Conservation (phyloP, 345 rosid genomes). For the Dimocarpus longan region DNA sequence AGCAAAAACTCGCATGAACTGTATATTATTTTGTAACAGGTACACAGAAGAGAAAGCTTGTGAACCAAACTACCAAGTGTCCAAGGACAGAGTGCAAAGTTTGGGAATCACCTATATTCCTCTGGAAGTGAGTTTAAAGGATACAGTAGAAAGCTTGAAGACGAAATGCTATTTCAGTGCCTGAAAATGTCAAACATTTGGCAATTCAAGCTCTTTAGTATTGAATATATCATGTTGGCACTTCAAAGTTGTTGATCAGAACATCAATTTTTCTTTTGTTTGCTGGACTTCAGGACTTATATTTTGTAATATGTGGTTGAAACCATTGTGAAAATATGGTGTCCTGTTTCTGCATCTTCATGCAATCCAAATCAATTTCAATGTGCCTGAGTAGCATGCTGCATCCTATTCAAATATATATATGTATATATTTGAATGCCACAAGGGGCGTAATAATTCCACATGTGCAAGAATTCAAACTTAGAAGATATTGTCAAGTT, state of each 20-base stretch:
- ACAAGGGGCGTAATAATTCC: too few species aligned
- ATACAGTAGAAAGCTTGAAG: slow-evolving; percentile 88
- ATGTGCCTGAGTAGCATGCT: too few species aligned
- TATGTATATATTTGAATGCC: too few species aligned
- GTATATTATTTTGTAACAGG: slow-evolving; percentile 33
- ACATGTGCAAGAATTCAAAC: too few species aligned
- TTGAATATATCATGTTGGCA: slow-evolving; percentile 5
- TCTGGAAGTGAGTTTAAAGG: slow-evolving; percentile 16
- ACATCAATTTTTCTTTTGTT: not conserved
- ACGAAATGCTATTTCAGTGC: slow-evolving; percentile 61
- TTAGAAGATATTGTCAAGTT: too few species aligned
- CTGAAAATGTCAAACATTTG: not conserved
- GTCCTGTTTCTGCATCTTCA: too few species aligned
- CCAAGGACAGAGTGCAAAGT: slow-evolving; percentile 64
- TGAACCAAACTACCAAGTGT: slow-evolving; percentile 68
- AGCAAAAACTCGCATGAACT: too few species aligned
- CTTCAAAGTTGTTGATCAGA: slow-evolving; percentile 21
- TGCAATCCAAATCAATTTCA: too few species aligned
- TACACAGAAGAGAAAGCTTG: slow-evolving; percentile 66
- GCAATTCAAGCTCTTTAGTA: not conserved
- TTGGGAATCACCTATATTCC: slow-evolving; percentile 71
- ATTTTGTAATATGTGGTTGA: too few species aligned
- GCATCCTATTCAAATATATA: too few species aligned
- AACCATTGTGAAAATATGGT: too few species aligned
- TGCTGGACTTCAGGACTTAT: not conserved